These are phyloP conservation scores for Coemansia sp. DNA, from an alignment of 192 early-diverging fungal species.

Conservation along the genomic window DNA sequence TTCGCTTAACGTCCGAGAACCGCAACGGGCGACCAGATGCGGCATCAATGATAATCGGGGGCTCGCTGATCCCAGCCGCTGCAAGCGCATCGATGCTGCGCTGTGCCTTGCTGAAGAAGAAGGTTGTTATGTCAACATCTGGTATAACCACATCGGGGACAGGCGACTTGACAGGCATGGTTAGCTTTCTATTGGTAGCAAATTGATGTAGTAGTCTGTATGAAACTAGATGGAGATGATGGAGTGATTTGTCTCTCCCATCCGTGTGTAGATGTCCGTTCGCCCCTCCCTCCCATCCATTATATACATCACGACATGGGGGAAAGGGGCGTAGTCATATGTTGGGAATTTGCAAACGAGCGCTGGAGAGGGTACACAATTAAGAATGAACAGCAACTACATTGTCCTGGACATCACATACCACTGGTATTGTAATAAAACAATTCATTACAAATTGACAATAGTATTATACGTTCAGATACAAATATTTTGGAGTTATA, in stretches of 20 bases:
- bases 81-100: conserved; percentile 2
- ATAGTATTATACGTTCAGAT: no score
- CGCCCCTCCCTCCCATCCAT: no score
- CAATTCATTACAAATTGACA: no score
- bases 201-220: neutral
- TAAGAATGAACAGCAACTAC: no score
- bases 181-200: neutral
- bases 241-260: neutral
- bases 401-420: no score
- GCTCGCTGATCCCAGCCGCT: neutral
- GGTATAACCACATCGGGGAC: conserved; percentile 26
- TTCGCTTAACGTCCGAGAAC: conserved; percentile 25
- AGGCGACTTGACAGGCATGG: conserved; percentile 40
- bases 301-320: no score
- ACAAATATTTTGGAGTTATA: no score
- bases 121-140: conserved; percentile 23
- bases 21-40: conserved; percentile 6
- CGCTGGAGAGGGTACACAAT: no score
- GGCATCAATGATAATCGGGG: conserved; percentile 15
- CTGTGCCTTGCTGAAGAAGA: conserved; percentile 31
- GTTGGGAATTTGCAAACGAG: no score
- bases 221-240: neutral
- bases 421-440: no score
- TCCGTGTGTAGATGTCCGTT: no score
- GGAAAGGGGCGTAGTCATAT: no score